A percentile compares a stretch with the other conserved stretches of the same genome.
Conservation (phyloP, 2,329 filamentous ascomycete species). For the Penicillium thymicola region DNA sequence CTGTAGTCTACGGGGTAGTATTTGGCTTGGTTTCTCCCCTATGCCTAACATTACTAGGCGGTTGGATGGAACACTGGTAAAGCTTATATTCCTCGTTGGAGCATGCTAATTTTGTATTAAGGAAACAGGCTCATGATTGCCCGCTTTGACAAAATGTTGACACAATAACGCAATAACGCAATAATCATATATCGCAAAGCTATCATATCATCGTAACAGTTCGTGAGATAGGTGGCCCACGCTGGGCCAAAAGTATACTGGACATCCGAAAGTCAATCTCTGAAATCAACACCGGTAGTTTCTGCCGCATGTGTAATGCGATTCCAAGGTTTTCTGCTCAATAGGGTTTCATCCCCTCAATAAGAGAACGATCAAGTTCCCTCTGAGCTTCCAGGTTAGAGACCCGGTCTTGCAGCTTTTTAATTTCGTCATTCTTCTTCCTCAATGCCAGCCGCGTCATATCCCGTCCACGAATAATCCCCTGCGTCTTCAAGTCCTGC, state of each 20-base stretch:
- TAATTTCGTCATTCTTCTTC: conserved; percentile 62
- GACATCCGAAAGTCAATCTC: too few species aligned
- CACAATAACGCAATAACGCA: background rate
- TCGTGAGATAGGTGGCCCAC: background rate
- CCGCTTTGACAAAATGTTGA: background rate
- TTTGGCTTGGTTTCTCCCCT: background rate
- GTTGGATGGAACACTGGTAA: background rate
- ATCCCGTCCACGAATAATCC: conserved; percentile 64
- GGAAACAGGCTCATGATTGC: background rate
- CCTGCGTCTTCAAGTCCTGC: conserved; percentile 58
- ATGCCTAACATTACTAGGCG: too few species aligned
- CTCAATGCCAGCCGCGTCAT: conserved; percentile 61
- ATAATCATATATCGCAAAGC: background rate
- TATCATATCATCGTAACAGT: conserved; percentile 6
- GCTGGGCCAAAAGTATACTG: background rate
- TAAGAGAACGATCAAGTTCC: conserved; percentile 51
- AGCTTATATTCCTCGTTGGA: background rate
- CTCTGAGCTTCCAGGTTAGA: conserved; percentile 53
- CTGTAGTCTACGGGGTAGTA: background rate
- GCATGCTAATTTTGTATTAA: background rate
- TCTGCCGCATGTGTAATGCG: background rate
- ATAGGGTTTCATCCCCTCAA: conserved; percentile 22
- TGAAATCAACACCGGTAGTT: background rate
- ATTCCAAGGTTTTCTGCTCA: background rate
- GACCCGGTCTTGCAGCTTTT: conserved; percentile 66